Conservation (phyloP, 148 eudicot species). For the Nyssa sinensis region DNA sequence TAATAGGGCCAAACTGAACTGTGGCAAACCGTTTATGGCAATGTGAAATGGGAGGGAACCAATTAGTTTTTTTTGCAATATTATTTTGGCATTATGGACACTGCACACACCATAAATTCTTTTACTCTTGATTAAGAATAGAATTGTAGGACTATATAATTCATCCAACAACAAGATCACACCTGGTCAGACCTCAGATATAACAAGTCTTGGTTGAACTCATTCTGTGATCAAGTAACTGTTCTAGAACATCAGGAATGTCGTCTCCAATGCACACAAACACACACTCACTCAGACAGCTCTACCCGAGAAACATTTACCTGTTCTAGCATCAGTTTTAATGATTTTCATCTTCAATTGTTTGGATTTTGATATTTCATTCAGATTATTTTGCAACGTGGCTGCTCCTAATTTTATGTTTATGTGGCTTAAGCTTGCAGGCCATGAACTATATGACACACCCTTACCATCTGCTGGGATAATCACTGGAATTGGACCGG, state of each 20-base stretch:
- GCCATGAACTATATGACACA: conserved; percentile 78
- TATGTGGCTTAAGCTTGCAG: conserved; percentile 71
- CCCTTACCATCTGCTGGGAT: conserved; percentile 92
- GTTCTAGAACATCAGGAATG: neutral
- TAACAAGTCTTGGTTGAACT: neutral
- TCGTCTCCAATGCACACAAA: neutral
- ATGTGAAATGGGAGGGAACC: neutral
- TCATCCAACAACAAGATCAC: neutral
- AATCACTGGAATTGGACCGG: conserved; percentile 90
- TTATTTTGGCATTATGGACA: neutral
- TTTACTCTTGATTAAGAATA: neutral
- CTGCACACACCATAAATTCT: neutral
- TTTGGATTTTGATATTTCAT: neutral
- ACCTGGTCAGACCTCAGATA: neutral
- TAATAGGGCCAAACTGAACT: neutral
- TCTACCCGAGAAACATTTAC: neutral
- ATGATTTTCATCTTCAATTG: neutral
- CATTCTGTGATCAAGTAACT: neutral
- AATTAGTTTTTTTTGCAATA: neutral
- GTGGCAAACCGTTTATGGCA: neutral
- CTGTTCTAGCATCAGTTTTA: neutral
- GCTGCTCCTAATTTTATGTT: conserved; percentile 7
- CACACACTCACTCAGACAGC: neutral
- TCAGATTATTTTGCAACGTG: neutral
- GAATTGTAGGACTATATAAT: neutral